Conservation (phyloP, 2,329 filamentous ascomycete species). For the Sordariomycetes sp. region DNA sequence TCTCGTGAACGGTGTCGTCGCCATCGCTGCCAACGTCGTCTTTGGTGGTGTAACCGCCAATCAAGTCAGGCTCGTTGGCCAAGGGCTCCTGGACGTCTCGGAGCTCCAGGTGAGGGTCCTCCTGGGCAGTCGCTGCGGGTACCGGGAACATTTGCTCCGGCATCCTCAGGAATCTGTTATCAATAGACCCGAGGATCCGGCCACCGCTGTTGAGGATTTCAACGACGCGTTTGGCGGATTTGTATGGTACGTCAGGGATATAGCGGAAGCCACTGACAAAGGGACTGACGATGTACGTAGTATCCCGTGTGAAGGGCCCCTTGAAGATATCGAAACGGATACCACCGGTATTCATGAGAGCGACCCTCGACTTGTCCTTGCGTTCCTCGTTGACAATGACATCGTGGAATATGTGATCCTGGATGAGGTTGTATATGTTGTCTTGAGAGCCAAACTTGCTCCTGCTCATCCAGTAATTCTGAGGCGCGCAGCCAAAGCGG, state of each 20-base stretch:
- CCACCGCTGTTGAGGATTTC: constrained; percentile 45
- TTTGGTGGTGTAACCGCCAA: constrained; percentile 73
- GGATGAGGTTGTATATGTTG: constrained; percentile 78
- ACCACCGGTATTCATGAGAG: constrained; percentile 80
- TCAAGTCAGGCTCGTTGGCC: constrained; percentile 32
- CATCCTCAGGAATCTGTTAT: constrained; percentile 37
- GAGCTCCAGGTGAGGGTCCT: constrained; percentile 20
- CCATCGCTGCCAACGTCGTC: constrained; percentile 79
- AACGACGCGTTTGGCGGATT: constrained; percentile 61
- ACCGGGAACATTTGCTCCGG: constrained; percentile 34
- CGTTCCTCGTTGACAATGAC: constrained; percentile 47
- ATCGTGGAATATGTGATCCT: constrained; percentile 63
- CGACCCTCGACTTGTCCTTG: constrained; percentile 54
- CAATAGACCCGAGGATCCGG: constrained; percentile 33
- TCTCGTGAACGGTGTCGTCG: constrained; percentile 78
- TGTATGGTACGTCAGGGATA: constrained; percentile 73
- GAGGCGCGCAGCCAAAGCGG: constrained; percentile 74
- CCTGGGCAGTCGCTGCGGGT: constrained; percentile 4
- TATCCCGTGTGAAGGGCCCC: constrained; percentile 81
- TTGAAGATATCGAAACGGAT: constrained; percentile 95
- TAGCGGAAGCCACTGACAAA: constrained; percentile 74
- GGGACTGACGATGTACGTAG: constrained; percentile 77
- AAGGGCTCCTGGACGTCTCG: constrained; percentile 15
- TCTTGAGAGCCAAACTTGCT: constrained; percentile 62
- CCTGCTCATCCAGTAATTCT: constrained; percentile 72